Conservation (phyloP, 371 early-diverging fungal genomes). For the Dipsacomyces acuminosporus region DNA sequence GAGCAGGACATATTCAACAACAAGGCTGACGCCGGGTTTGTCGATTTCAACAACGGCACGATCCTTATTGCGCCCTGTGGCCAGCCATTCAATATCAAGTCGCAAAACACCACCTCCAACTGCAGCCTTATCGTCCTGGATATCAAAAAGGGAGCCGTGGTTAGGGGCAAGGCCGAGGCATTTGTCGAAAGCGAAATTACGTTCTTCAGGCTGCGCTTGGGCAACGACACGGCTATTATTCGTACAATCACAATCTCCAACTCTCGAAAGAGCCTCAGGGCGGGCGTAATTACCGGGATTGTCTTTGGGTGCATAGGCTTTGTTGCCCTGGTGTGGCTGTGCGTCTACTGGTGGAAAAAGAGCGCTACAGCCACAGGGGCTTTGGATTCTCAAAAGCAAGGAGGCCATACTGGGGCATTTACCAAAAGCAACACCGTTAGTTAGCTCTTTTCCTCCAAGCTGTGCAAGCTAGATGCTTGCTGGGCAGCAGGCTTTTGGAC, state of each 20-base stretch:
- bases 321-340: constrained; percentile 6
- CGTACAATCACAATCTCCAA: constrained; percentile 36
- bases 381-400: too few species aligned
- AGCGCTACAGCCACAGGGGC: background rate
- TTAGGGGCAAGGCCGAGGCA: constrained; percentile 24
- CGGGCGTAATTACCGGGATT: constrained; percentile 32
- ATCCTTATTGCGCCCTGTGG: constrained; percentile 34
- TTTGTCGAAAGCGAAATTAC: constrained; percentile 21
- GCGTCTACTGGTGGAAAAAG: constrained; percentile 2
- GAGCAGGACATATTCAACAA: constrained; percentile 24
- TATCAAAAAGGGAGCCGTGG: constrained; percentile 17
- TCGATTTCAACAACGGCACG: constrained; percentile 42
- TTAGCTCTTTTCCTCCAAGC: too few species aligned
- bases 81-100: constrained; percentile 8
- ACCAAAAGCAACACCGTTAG: too few species aligned
- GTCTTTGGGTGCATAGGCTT: constrained; percentile 31
- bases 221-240: constrained; percentile 8
- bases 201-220: constrained; percentile 32
- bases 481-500: too few species aligned
- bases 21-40: constrained; percentile 13
- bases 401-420: too few species aligned
- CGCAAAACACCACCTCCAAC: constrained; percentile 4
- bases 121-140: constrained; percentile 29
- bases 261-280: constrained; percentile 11
- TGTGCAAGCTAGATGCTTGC: too few species aligned